Evolutionary conservation across 2,329 filamentous ascomycete genomes (phyloP).

Genomic region (Colletotrichum sp.): DNA sequence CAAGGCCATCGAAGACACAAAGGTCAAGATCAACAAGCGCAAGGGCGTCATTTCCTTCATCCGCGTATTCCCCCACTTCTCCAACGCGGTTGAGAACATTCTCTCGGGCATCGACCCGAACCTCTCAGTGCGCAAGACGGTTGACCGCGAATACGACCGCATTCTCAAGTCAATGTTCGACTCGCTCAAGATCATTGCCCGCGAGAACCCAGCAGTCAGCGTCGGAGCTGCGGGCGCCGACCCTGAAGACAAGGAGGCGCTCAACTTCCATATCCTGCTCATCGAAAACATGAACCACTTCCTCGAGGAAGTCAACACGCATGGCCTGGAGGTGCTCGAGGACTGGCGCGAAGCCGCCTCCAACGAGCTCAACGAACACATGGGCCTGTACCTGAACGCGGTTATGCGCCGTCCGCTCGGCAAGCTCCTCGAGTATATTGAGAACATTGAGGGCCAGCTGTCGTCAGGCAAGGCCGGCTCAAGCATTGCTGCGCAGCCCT

Average conservation of each 20-base stretch:
- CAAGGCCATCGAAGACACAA: conserved; percentile 94
- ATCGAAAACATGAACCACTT: conserved; percentile 99
- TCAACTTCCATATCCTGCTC: conserved; percentile 96
- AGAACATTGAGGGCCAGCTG: conserved; percentile 80
- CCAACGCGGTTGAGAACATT: conserved; percentile 84
- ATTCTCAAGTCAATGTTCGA: conserved; percentile 97
- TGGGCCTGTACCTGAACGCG: conserved; percentile 84
- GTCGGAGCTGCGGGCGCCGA: conserved; percentile 51
- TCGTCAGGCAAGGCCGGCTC: conserved; percentile 63
- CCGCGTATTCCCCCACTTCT: conserved; percentile 88
- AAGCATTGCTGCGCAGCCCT: conserved; percentile 78
- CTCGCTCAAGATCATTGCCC: conserved; percentile 90
- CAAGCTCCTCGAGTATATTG: conserved; percentile 88
- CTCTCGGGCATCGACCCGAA: conserved; percentile 62
- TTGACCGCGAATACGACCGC: conserved; percentile 87
- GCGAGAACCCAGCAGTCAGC: conserved; percentile 63
- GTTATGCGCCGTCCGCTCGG: conserved; percentile 90
- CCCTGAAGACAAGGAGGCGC: conserved; percentile 90
- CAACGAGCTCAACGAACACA: conserved; percentile 83
- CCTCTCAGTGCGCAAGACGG: conserved; percentile 72
- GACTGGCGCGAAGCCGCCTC: conserved; percentile 82
- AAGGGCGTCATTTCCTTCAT: conserved; percentile 97
- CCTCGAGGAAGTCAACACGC: conserved; percentile 84
- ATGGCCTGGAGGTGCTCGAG: conserved; percentile 75
- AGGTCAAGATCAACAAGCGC: conserved; percentile 98